Conservation (phyloP, 345 rosid species). For the Excoecaria cochinchinensis region DNA sequence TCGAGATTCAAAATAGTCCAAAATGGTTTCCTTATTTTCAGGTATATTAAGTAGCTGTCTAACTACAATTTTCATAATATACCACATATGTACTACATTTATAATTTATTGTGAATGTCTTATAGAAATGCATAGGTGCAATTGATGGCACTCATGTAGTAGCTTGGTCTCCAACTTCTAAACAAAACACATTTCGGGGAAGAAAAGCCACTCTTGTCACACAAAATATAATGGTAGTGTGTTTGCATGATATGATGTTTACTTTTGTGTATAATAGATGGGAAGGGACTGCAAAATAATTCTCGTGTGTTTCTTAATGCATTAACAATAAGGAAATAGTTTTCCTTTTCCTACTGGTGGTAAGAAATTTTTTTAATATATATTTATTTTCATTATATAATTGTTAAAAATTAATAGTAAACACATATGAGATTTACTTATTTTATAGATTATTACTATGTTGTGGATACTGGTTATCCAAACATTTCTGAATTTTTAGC, state of each 20-base stretch:
- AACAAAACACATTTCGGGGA: neutral
- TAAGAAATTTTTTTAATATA: neutral
- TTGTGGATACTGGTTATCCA: neutral
- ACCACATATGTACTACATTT: neutral
- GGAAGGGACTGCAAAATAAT: neutral
- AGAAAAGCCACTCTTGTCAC: neutral
- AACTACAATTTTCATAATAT: no score
- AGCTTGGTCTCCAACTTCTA: neutral
- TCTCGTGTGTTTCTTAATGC: neutral
- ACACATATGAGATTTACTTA: no score
- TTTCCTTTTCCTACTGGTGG: neutral
- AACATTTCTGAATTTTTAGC: neutral
- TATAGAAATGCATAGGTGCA: neutral
- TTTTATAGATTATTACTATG: no score
- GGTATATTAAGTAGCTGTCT: no score
- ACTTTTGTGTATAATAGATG: neutral
- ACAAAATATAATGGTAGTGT: neutral
- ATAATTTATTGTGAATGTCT: neutral
- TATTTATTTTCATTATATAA: no score
- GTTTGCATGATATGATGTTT: neutral
- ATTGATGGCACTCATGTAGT: neutral
- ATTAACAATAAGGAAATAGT: neutral
- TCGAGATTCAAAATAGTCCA: no score
- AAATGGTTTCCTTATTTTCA: no score
- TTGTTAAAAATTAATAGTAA: no score